These are phyloP conservation scores for Colletotrichum spinosum DNA, from an alignment of 2,329 filamentous ascomycete genomes.

Conservation along the genomic window DNA sequence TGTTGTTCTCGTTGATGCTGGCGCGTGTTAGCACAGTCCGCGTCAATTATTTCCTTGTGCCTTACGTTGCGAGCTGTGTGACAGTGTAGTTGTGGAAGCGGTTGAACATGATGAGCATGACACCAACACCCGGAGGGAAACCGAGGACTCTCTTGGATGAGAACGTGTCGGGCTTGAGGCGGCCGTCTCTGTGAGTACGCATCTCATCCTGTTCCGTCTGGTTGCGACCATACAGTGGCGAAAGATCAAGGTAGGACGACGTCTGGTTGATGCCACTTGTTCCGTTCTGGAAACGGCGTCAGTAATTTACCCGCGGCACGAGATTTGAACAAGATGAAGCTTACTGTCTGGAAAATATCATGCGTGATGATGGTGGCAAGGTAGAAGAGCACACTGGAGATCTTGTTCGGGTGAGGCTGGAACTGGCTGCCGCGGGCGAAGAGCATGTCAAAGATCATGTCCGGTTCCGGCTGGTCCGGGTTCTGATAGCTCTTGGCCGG, in stretches of 20 bases:
- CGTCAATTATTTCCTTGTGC: constrained; percentile 29
- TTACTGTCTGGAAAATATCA: constrained; percentile 56
- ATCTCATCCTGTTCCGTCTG: constrained; percentile 61
- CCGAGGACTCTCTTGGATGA: constrained; percentile 61
- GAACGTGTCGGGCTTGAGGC: constrained; percentile 66
- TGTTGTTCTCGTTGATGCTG: constrained; percentile 55
- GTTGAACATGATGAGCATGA: constrained; percentile 65
- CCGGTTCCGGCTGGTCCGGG: constrained; percentile 37
- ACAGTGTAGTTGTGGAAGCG: constrained; percentile 43
- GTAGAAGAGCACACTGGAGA: constrained; percentile 61
- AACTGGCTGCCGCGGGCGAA: constrained; percentile 35
- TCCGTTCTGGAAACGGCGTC: constrained; percentile 45
- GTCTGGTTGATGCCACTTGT: constrained; percentile 46
- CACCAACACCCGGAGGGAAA: constrained; percentile 65
- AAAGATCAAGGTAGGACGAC: constrained; percentile 60
- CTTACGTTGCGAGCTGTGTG: constrained; percentile 38
- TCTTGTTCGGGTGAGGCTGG: constrained; percentile 49
- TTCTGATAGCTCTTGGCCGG: constrained; percentile 36
- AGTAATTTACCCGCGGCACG: constrained; percentile 26
- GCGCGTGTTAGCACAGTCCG: constrained; percentile 1
- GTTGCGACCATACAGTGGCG: constrained; percentile 65
- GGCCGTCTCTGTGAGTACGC: constrained; percentile 60
- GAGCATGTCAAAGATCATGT: constrained; percentile 39
- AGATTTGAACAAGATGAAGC: neutral
- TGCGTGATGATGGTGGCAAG: constrained; percentile 65